Percentiles rank a stretch among this genome's conserved stretches.
Conservation (phyloP, 2,329 filamentous ascomycete species). For the Calonectria montana region DNA sequence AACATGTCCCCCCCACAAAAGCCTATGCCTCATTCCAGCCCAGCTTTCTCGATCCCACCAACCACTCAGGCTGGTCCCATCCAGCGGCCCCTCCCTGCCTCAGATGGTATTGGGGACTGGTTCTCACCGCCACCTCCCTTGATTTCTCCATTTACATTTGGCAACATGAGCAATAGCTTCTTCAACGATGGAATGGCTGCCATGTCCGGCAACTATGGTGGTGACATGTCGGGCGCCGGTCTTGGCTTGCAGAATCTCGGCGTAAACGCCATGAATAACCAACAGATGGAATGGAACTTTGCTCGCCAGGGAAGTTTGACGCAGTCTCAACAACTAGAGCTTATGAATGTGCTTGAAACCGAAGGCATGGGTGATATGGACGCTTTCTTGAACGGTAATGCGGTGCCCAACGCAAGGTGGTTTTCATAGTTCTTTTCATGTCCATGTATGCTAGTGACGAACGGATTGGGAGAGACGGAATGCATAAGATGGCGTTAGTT, state of each 20-base stretch:
- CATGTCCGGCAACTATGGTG: conserved; percentile 43
- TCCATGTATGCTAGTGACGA: conserved; percentile 16
- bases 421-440: conserved; percentile 37
- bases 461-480: conserved; percentile 12
- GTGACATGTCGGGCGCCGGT: conserved; percentile 44
- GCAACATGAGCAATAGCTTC: conserved; percentile 53
- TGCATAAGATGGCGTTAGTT: conserved; percentile 28
- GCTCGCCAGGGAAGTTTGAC: conserved; percentile 77
- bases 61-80: conserved; percentile 51
- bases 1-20: conserved; percentile 49
- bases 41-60: conserved; percentile 55
- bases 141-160: conserved; percentile 64
- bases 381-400: conserved; percentile 62
- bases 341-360: conserved; percentile 83
- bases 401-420: conserved; percentile 47
- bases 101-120: conserved; percentile 61
- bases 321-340: conserved; percentile 83
- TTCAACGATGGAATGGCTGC: conserved; percentile 53
- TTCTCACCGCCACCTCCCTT: conserved; percentile 64
- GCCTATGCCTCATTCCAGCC: conserved; percentile 38
- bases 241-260: conserved; percentile 49
- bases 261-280: conserved; percentile 36
- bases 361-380: conserved; percentile 73
- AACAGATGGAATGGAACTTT: conserved; percentile 49
- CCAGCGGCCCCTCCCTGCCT: conserved; percentile 57